Evolutionary conservation across 23 red algal species (phyloP), one percentile per base, ranked within the genome.

Genomic region (Pyropia yezoensis): DNA sequence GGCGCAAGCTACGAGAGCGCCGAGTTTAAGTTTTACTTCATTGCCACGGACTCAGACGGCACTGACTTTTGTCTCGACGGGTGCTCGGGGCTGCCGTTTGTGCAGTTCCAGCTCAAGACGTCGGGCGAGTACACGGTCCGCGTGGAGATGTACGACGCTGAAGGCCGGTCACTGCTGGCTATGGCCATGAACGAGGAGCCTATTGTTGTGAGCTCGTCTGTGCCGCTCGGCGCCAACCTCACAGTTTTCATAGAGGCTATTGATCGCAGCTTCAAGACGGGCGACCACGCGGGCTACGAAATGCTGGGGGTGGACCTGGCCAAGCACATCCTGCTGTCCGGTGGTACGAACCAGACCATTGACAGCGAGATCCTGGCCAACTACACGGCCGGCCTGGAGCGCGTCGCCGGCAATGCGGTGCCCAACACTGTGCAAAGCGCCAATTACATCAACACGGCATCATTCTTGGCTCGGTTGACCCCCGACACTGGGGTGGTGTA

Each of bases 11-110:
- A 83, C 54, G 67, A 83, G 39, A 47, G 39, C 17, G 78, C 67
- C 39, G 78, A 83, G 58, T 83, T 83, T 45, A 73, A 83, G 67
- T 83, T 83, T 49, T 83, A 72, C 66, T 83, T 83, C 49, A 33
- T 72, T 33, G 27, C 73, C 15, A 73, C 66, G 3, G 78, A 83
- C 55, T 66, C 71, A 5, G 71, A 72, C 52, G 78, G 78, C 12
- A 62, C 73, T 32, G 66, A 83, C 34, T 62, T 22, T 14, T 83
- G 78, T 49, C 67, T 83, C 12, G 78, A 68, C 5, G 78, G 78
- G 24, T 83, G 78, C 54, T 69, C 71, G 32, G 78, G 78, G 14
- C 51, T 39, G 33, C 51, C 69, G 18, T 54, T 83, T 73, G 78
- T 83, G 19, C 49, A 30, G 20, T 83, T 83, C 23, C 52, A 60